Percentiles rank a stretch among this genome's conserved stretches.
phyloP scores from a whole-genome alignment of 176 grass and related monocot species.

The Elaeis guineensis region DNA sequence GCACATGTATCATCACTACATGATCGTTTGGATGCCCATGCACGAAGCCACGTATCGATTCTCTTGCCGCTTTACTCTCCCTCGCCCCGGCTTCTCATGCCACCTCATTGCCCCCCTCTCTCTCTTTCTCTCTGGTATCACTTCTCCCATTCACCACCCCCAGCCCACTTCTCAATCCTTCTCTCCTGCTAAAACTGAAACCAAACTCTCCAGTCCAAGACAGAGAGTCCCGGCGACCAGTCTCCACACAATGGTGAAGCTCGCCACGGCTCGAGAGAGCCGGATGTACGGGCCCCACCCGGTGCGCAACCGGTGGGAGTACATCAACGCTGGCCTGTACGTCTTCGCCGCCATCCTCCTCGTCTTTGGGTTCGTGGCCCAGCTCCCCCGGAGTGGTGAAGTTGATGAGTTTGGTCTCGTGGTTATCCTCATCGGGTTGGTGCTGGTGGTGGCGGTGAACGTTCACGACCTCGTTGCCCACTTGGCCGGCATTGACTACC shows the following conservation, averaged over 20 bases:
- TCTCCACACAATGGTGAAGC: conserved; percentile 53
- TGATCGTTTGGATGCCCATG: no score
- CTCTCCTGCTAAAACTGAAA: not conserved
- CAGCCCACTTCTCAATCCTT: not conserved
- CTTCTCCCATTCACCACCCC: conserved; percentile 5
- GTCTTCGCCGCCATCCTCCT: conserved; percentile 50
- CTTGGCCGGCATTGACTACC: conserved; percentile 54
- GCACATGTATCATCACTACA: no score
- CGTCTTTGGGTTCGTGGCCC: conserved; percentile 19
- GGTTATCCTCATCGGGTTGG: conserved; percentile 29
- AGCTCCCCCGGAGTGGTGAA: conserved; percentile 4
- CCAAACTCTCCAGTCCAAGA: no score
- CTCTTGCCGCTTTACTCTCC: conserved; percentile 13
- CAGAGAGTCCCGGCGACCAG: not conserved
- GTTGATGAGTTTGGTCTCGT: conserved; percentile 25
- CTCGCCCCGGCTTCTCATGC: not conserved
- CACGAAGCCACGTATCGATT: no score
- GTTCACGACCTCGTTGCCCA: conserved; percentile 67
- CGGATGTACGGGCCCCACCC: conserved; percentile 46
- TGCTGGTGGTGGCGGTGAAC: conserved; percentile 38
- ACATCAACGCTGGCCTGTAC: conserved; percentile 65
- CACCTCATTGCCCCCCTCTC: not conserved
- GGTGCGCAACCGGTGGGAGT: conserved; percentile 54
- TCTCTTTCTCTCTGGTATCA: not conserved
- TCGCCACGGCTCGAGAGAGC: conserved; percentile 68